These are phyloP conservation scores for Colletotrichum orbiculare DNA, from an alignment of 2,329 filamentous ascomycete species.

Conservation along the genomic window DNA sequence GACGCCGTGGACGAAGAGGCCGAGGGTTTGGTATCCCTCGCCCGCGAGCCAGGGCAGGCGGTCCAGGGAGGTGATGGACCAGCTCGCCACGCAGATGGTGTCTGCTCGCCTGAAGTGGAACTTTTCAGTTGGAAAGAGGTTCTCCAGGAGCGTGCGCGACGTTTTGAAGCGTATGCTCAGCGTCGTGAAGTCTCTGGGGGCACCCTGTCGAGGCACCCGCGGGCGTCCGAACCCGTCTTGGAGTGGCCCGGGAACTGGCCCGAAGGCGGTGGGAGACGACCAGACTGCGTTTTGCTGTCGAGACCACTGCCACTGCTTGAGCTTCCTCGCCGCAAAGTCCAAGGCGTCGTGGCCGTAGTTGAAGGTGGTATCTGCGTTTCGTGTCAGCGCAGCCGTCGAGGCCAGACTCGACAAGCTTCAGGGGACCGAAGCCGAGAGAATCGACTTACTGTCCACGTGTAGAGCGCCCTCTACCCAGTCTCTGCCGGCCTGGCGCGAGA, in stretches of 20 bases:
- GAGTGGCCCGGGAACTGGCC: constrained; percentile 53
- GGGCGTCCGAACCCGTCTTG: too few relatives aligned
- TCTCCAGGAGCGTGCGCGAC: constrained; percentile 59
- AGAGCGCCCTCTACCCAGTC: constrained; percentile 46
- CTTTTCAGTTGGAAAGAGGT: constrained; percentile 55
- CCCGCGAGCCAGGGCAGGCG: constrained; percentile 72
- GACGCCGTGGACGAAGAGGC: constrained; percentile 72
- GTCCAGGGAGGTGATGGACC: constrained; percentile 54
- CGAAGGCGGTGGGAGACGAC: constrained; percentile 58
- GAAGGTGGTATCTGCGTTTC: constrained; percentile 53
- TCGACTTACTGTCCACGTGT: constrained; percentile 15
- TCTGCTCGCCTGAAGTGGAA: constrained; percentile 55
- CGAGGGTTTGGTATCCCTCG: constrained; percentile 66
- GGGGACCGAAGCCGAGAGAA: too few relatives aligned
- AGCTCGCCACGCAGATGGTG: constrained; percentile 56
- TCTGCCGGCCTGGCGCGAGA: constrained; percentile 62
- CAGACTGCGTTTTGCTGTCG: constrained; percentile 50
- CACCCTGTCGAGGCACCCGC: constrained; percentile 37
- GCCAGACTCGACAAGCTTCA: neutral
- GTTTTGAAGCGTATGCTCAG: constrained; percentile 62
- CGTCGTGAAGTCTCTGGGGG: constrained; percentile 51
- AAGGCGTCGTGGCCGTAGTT: constrained; percentile 70
- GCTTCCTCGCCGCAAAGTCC: constrained; percentile 61
- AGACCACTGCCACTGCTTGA: constrained; percentile 61
- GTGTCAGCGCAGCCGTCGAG: constrained; percentile 43